Conservation (phyloP, 176 grass and related monocot species). For the Phragmites australis region DNA sequence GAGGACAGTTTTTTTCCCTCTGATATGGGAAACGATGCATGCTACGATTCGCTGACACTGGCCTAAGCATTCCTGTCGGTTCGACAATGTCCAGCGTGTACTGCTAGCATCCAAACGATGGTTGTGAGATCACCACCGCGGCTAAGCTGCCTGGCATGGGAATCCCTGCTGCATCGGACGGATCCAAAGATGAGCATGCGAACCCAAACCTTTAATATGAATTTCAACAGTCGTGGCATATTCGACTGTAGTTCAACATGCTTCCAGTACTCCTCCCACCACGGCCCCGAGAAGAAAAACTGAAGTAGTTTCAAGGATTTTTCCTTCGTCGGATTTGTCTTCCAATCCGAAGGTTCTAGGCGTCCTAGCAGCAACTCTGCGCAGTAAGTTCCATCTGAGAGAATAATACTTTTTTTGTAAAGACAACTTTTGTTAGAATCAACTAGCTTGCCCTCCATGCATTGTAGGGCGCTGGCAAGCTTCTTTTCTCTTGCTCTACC, state of each 20-base stretch:
- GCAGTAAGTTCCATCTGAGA: too few relatives aligned
- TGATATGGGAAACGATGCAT: too few relatives aligned
- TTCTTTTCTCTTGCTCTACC: not conserved
- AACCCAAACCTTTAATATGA: not conserved
- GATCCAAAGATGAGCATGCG: not conserved
- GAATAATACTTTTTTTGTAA: too few relatives aligned
- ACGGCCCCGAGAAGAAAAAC: not conserved
- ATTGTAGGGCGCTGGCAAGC: not conserved
- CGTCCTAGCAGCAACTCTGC: too few relatives aligned
- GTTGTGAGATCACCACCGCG: not conserved
- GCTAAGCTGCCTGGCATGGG: not conserved
- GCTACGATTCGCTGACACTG: too few relatives aligned
- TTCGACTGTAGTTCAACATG: rapidly evolving
- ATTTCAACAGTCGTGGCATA: not conserved
- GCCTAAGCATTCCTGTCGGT: too few relatives aligned
- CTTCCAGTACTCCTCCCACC: too few relatives aligned
- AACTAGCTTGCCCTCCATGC: too few relatives aligned
- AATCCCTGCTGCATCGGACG: not conserved
- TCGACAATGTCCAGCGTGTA: not conserved
- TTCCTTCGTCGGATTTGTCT: not conserved
- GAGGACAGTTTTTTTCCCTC: too few relatives aligned
- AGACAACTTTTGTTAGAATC: rapidly evolving
- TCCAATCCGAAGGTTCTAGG: rapidly evolving
- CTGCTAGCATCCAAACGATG: not conserved
- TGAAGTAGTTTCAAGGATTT: not conserved